Evolutionary conservation across 805 yeast genomes (phyloP).

Genomic region (Metschnikowia similis): DNA sequence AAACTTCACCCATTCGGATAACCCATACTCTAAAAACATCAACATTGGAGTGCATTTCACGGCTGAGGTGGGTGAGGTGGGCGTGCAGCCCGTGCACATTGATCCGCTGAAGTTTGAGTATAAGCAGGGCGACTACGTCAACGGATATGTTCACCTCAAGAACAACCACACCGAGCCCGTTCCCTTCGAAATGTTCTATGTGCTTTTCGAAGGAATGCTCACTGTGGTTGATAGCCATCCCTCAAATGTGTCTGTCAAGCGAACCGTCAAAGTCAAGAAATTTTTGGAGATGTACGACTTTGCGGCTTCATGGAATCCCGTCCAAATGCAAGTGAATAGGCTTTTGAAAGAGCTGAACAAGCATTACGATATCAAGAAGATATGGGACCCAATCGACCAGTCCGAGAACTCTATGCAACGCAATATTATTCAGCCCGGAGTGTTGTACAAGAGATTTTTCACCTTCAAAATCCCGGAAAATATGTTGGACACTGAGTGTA

Average conservation of each 20-base stretch:
- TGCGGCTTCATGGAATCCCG: slow-evolving; percentile 48
- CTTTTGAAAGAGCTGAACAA: slow-evolving; percentile 23
- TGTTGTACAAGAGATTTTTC: slow-evolving; percentile 34
- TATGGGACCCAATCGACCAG: slow-evolving; percentile 25
- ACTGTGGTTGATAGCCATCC: slow-evolving; percentile 18
- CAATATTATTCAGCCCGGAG: slow-evolving; percentile 19
- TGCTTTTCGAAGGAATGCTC: slow-evolving; percentile 50
- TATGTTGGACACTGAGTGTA: slow-evolving; percentile 37
- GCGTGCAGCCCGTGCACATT: slow-evolving; percentile 24
- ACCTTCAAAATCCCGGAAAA: slow-evolving; percentile 37
- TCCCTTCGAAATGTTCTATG: slow-evolving; percentile 59
- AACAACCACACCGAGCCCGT: slow-evolving; percentile 41
- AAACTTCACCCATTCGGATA: slow-evolving; percentile 28
- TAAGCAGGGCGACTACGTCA: slow-evolving; percentile 60
- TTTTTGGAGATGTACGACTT: slow-evolving; percentile 40
- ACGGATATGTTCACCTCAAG: slow-evolving; percentile 47
- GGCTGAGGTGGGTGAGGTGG: slow-evolving; percentile 28
- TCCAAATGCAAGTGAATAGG: slow-evolving; percentile 23
- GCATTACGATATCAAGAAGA: slow-evolving; percentile 7
- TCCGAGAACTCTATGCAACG: slow-evolving; percentile 20
- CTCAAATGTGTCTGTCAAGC: slow-evolving; percentile 15
- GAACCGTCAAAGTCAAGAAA: slow-evolving; percentile 21
- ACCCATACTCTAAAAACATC: slow-evolving; percentile 23
- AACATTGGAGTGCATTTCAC: slow-evolving; percentile 30
- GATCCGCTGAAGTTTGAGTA: slow-evolving; percentile 42